Evolutionary conservation across 108 stramenopile species (phyloP), one percentile per base, ranked within the genome.

Genomic region (Skeletonema potamos): DNA sequence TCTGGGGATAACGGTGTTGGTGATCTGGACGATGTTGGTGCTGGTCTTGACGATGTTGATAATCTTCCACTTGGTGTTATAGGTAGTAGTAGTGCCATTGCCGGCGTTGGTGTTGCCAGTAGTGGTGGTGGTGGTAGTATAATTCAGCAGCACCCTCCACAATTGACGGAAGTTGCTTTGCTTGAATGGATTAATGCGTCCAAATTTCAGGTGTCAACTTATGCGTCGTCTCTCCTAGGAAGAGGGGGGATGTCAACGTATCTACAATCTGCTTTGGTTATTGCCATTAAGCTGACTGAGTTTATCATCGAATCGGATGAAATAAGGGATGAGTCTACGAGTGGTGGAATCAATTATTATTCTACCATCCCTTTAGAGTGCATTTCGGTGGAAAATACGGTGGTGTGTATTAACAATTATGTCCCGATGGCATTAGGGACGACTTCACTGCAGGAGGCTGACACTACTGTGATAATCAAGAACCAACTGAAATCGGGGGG

Each of bases 251-350:
- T 55, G 12, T 18, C 34, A 3, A 11, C 26, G 37, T 74, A 74
- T 24, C 32, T 59, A 18, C 41, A 46, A 22, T 58, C 57, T 32
- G 73, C 73, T 30, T 1, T 74, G n/a, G 30, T 13, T 5, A 12
- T 74, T 66, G 73, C 73, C n/a, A 27, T 74, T 24, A 74, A 74
- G 29, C n/a, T 74, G 17, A 66, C 56, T 0, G 64, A 74, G 29
- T 65, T 9, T 58, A 27, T 74, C 27, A 32, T 66, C 1, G 56
- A 74, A n/a, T 41, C 39, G 39, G 15, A 41, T 41, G 36, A 37
- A 13, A 32, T 33, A 54, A 59, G 51, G 10, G 28, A 44, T 5
- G 28, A 12, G 20, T 59, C 18, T 2, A 41, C 39, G n/a, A 41
- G 15, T 10, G 27, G 13, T 17, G 28, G 22, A 28, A 10, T 7